These are phyloP conservation scores for Saraca asoca DNA, from an alignment of 331 rosid genomes.

Conservation along the genomic window DNA sequence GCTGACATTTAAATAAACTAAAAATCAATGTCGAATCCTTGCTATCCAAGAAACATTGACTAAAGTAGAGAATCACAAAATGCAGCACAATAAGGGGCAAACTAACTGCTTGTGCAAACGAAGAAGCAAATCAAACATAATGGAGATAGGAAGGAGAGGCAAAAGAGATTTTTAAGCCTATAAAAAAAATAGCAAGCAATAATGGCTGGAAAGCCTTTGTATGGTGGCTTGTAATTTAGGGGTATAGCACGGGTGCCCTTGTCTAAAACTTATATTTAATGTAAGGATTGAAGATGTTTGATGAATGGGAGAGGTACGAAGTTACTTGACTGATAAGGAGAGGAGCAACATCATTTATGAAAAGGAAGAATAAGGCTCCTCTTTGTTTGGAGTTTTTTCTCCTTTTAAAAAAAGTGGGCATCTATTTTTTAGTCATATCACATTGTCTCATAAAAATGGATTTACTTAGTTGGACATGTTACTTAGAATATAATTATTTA, in stretches of 20 bases:
- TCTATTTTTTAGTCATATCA: background rate
- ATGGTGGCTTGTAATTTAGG: background rate
- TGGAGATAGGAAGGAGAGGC: background rate
- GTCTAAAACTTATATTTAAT: background rate
- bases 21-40: background rate
- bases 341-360: too few relatives aligned
- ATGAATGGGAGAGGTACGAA: too few relatives aligned
- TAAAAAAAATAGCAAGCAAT: background rate
- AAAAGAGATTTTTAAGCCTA: background rate
- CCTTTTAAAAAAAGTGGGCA: background rate
- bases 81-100: background rate
- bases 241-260: background rate
- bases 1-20: background rate
- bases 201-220: background rate
- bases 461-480: background rate
- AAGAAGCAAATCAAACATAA: background rate
- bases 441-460: slow-evolving; percentile 11
- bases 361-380: background rate
- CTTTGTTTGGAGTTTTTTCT: background rate
- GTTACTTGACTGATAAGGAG: too few relatives aligned
- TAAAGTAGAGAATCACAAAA: slow-evolving; percentile 11
- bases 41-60: background rate
- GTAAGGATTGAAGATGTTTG: background rate
- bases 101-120: background rate
- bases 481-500: too few relatives aligned